phyloP scores from a whole-genome alignment of 1,284 basidiomycete species.

The Mrakiaceae sp. region DNA sequence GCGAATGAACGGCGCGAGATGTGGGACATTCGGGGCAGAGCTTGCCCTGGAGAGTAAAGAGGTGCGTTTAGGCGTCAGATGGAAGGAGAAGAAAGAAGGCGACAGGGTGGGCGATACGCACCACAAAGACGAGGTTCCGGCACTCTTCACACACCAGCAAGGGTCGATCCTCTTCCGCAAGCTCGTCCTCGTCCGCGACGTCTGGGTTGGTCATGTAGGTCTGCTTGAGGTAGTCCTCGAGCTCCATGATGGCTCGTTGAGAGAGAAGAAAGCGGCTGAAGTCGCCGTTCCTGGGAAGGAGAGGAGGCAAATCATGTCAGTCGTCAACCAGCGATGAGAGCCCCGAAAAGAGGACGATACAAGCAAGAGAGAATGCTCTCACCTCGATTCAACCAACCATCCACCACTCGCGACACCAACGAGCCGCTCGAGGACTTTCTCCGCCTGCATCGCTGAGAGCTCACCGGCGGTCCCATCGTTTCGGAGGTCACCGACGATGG shows the following conservation, averaged over 20 bases:
- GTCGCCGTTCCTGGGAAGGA: too few relatives aligned
- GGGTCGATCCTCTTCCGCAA: constrained; percentile 47
- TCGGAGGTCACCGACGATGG: constrained; percentile 52
- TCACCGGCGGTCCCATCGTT: constrained; percentile 32
- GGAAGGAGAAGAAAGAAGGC: constrained; percentile 4
- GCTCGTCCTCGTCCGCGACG: constrained; percentile 45
- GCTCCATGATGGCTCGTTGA: constrained; percentile 59
- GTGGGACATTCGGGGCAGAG: constrained; percentile 18
- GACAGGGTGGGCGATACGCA: constrained; percentile 1
- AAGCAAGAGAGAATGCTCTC: constrained; percentile 23
- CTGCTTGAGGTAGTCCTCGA: constrained; percentile 58
- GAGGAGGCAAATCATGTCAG: too few relatives aligned
- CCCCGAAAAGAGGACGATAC: too few relatives aligned
- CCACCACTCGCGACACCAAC: constrained; percentile 49
- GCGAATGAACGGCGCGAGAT: too few relatives aligned
- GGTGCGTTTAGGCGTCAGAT: constrained; percentile 55
- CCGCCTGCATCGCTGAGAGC: constrained; percentile 63
- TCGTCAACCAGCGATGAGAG: too few relatives aligned
- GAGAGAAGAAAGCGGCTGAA: constrained; percentile 42
- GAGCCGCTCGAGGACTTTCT: constrained; percentile 60
- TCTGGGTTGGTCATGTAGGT: constrained; percentile 39
- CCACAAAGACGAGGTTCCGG: constrained; percentile 44
- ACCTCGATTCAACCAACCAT: constrained; percentile 68
- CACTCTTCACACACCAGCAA: constrained; percentile 40
- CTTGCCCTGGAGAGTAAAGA: constrained; percentile 38